phyloP scores from a whole-genome alignment of 139 green algal genomes.

The Zygnema cylindricum region DNA sequence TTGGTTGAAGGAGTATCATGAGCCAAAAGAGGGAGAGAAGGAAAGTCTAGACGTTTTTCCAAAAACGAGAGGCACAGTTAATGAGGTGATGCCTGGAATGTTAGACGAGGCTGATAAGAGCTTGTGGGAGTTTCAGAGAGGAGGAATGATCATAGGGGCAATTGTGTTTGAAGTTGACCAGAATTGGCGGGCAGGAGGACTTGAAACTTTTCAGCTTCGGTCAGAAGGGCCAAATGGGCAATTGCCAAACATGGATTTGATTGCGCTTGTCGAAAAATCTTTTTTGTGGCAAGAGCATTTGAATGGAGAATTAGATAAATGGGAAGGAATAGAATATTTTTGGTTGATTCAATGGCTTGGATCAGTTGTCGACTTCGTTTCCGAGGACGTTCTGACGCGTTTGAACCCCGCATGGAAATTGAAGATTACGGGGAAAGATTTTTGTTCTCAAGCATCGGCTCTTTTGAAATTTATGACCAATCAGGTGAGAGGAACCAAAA shows the following conservation, averaged over 20 bases:
- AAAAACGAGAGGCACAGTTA: too few relatives aligned
- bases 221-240: constrained; percentile 27
- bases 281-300: constrained; percentile 5
- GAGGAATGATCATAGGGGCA: not conserved
- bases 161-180: not conserved
- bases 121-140: constrained; percentile 1
- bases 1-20: not conserved
- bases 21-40: not conserved
- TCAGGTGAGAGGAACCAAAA: not conserved
- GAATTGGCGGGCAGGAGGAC: not conserved
- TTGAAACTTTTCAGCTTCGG: not conserved
- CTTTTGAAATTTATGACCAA: not conserved
- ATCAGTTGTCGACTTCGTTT: not conserved
- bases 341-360: not conserved
- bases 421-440: not conserved
- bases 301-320: not conserved
- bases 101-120: not conserved
- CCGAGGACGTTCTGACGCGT: not conserved
- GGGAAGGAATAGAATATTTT: not conserved
- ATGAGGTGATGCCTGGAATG: too few relatives aligned
- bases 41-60: too few relatives aligned
- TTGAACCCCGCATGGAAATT: not conserved
- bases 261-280: not conserved
- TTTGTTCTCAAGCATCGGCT: not conserved
- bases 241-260: constrained; percentile 42